Conservation (phyloP, 768 basidiomycete species). For the Cystofilobasidium bisporidii region DNA sequence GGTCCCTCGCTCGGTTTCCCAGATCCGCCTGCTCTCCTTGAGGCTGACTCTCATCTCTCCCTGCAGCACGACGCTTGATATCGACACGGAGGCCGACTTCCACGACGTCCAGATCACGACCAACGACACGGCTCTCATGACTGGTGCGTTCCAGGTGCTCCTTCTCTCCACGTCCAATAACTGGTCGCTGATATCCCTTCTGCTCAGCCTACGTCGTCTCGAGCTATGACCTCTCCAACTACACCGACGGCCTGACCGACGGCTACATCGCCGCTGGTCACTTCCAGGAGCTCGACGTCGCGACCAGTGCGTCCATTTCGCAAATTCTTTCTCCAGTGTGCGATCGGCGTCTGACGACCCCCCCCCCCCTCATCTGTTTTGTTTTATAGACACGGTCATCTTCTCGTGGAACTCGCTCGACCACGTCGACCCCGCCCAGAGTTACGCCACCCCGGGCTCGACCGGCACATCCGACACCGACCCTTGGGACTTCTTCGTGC, state of each 20-base stretch:
- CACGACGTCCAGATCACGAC: slow-evolving; percentile 32
- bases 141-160: not conserved
- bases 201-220: slow-evolving; percentile 23
- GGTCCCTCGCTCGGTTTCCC: not conserved
- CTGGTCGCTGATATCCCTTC: no score
- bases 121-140: slow-evolving; percentile 33
- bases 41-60: not conserved
- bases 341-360: no score
- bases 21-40: not conserved
- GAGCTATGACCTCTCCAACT: slow-evolving; percentile 30
- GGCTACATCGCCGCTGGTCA: slow-evolving; percentile 31
- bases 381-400: slow-evolving; percentile 29
- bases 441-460: slow-evolving; percentile 30
- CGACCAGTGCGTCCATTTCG: slow-evolving; percentile 26
- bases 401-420: slow-evolving; percentile 35
- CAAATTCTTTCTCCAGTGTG: no score
- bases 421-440: slow-evolving; percentile 30
- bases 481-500: slow-evolving; percentile 30
- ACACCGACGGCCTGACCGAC: slow-evolving; percentile 13
- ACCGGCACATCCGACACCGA: slow-evolving; percentile 24
- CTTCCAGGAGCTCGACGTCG: slow-evolving; percentile 34
- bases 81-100: not conserved
- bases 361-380: no score
- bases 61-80: slow-evolving; percentile 9
- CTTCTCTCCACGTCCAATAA: not conserved